Base-by-base conservation (phyloP, 192 early-diverging fungal genomes). In the Borealophlyctis nickersoniae region DNA sequence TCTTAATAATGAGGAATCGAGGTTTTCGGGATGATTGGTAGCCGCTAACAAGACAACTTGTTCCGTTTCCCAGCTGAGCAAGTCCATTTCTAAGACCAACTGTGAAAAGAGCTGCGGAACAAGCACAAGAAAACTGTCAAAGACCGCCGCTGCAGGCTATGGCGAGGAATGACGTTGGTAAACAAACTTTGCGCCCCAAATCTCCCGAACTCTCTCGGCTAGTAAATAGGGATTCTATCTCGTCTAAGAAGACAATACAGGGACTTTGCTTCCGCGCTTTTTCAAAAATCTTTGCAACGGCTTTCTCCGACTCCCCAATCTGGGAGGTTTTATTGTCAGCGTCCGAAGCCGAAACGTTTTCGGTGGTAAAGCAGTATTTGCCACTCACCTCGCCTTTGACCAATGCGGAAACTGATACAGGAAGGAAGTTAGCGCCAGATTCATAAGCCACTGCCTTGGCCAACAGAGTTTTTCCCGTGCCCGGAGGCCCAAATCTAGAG, bases 301-400 rank as follows among this genome's bases (percentile, higher is more conserved):
- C 89, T 73, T 98, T 98, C 73, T 96, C 95, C 0, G 93, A 95
- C 71, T 94, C 94, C 9, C 94, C 94, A 1, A 98, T 85, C 82
- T 81, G 55, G 36, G 59, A 50, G 62, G 4, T 1, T n/a, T n/a
- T n/a, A n/a, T n/a, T n/a, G n/a, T n/a, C n/a, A n/a, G n/a, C n/a
- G n/a, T n/a, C n/a, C n/a, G n/a, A n/a, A n/a, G n/a, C n/a, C n/a
- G n/a, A n/a, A n/a, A n/a, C n/a, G n/a, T n/a, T n/a, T n/a, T n/a
- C n/a, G n/a, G n/a, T n/a, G n/a, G n/a, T n/a, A n/a, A n/a, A n/a
- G n/a, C n/a, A n/a, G n/a, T n/a, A n/a, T n/a, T n/a, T n/a, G n/a
- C n/a, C n/a, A n/a, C 33, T 69, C 79, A 85, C 84, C 65, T 94
- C 90, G 26, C 90, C 89, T 65, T 94, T 89, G 63, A 97, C 82